These are phyloP conservation scores for Samsoniella hepiali DNA, from an alignment of 2,329 filamentous ascomycete genomes.

Conservation along the genomic window DNA sequence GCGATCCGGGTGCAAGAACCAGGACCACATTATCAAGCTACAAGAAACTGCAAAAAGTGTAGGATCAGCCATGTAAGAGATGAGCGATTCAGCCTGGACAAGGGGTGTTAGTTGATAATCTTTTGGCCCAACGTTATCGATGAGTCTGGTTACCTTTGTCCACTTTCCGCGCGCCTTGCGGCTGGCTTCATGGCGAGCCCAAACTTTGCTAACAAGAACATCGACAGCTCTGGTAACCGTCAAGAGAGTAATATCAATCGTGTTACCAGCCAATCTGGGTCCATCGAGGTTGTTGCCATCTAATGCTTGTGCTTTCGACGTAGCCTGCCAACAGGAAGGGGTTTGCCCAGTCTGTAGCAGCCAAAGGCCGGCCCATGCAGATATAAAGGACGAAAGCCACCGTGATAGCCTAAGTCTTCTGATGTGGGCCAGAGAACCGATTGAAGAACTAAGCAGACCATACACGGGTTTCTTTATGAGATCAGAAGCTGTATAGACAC, in stretches of 20 bases:
- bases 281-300: constrained; percentile 12
- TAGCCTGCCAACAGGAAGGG: neutral
- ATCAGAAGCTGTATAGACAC: neutral
- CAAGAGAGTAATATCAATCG: constrained; percentile 78
- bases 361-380: constrained; percentile 54
- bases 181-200: constrained; percentile 49
- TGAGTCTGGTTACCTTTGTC: constrained; percentile 41
- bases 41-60: constrained; percentile 69
- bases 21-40: constrained; percentile 82
- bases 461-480: neutral
- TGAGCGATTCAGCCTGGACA: constrained; percentile 30
- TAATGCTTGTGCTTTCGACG: neutral
- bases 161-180: constrained; percentile 44
- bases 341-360: constrained; percentile 53
- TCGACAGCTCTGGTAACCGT: constrained; percentile 69
- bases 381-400: constrained; percentile 57
- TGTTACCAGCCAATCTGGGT: constrained; percentile 60
- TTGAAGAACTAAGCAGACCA: neutral
- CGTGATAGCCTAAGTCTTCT: constrained; percentile 46
- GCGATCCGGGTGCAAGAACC: constrained; percentile 71
- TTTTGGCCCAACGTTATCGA: neutral
- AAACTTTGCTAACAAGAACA: constrained; percentile 63
- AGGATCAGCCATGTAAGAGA: constrained; percentile 52
- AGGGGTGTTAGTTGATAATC: neutral
- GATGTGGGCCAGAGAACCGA: neutral